phyloP scores from a whole-genome alignment of 495 filamentous ascomycete species.

The Xylaria intraflava region DNA sequence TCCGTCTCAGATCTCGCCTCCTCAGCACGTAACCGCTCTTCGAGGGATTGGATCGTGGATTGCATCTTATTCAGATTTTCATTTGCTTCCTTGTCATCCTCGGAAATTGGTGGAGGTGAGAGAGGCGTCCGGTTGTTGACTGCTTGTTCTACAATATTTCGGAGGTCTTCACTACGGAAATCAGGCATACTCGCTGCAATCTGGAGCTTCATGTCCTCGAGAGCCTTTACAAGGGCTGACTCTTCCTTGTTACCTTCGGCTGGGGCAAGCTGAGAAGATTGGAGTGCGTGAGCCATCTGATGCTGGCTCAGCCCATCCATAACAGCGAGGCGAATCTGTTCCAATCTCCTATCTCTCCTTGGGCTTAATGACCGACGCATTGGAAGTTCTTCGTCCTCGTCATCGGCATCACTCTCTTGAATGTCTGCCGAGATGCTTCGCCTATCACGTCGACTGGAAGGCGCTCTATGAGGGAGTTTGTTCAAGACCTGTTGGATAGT shows the following conservation, averaged over 20 bases:
- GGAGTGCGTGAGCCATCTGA: constrained; percentile 26
- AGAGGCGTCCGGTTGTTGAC: constrained; percentile 44
- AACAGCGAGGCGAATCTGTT: constrained; percentile 76
- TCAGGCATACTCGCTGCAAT: constrained; percentile 38
- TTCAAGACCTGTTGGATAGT: constrained; percentile 64
- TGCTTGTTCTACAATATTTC: constrained; percentile 52
- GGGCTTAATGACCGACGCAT: constrained; percentile 59
- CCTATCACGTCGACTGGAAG: constrained; percentile 40
- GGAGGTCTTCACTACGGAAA: constrained; percentile 49
- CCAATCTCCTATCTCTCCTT: constrained; percentile 66
- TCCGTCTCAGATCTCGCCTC: constrained; percentile 25
- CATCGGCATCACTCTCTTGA: constrained; percentile 85
- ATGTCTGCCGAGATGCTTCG: constrained; percentile 57
- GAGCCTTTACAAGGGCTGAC: constrained; percentile 25
- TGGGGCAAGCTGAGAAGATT: constrained; percentile 18
- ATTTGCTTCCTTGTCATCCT: constrained; percentile 30
- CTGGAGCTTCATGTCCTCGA: constrained; percentile 45
- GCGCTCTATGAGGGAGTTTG: constrained; percentile 34
- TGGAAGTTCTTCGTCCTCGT: constrained; percentile 75
- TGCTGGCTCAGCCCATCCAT: constrained; percentile 68
- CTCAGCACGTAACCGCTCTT: constrained; percentile 21
- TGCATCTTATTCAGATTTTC: constrained; percentile 34
- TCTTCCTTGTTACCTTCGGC: constrained; percentile 23
- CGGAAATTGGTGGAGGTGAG: constrained; percentile 26
- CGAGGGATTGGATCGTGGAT: constrained; percentile 32